Percentiles rank a stretch among this genome's conserved stretches.
Conservation (phyloP, 352 stramenopile genomes). For the Pythium grandisporangium region DNA sequence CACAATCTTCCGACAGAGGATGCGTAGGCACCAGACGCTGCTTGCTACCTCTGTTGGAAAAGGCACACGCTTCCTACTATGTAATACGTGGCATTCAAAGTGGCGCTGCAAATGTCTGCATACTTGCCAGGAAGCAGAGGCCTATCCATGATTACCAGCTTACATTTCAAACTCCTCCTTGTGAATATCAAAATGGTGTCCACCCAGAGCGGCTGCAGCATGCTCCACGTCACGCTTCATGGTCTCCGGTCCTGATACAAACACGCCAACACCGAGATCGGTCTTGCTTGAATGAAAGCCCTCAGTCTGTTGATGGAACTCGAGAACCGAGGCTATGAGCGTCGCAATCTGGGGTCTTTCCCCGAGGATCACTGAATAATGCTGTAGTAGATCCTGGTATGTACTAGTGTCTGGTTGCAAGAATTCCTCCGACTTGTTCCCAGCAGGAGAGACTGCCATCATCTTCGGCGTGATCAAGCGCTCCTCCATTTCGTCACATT, state of each 20-base stretch:
- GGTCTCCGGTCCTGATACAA: not conserved
- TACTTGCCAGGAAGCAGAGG: too few relatives aligned
- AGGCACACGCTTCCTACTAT: too few relatives aligned
- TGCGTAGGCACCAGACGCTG: too few relatives aligned
- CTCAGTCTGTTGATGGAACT: too few relatives aligned
- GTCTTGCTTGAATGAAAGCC: too few relatives aligned
- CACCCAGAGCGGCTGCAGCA: not conserved
- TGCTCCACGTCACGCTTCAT: not conserved
- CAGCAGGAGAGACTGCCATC: constrained; percentile 1
- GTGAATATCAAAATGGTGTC: not conserved
- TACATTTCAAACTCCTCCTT: constrained; percentile 3
- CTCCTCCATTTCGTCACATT: not conserved
- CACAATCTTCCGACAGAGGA: too few relatives aligned
- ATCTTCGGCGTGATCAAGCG: not conserved
- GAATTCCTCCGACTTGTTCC: not conserved
- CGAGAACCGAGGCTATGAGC: not conserved
- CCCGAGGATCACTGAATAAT: constrained; percentile 6
- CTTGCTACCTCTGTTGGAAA: too few relatives aligned
- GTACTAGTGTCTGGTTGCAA: not conserved
- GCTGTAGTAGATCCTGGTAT: constrained; percentile 9
- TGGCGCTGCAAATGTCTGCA: too few relatives aligned
- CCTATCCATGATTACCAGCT: too few relatives aligned
- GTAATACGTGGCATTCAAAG: too few relatives aligned
- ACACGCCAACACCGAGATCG: not conserved
- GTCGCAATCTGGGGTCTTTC: constrained; percentile 4